phyloP scores from a whole-genome alignment of 2,329 filamentous ascomycete species.

The Dactylonectria macrodidyma region DNA sequence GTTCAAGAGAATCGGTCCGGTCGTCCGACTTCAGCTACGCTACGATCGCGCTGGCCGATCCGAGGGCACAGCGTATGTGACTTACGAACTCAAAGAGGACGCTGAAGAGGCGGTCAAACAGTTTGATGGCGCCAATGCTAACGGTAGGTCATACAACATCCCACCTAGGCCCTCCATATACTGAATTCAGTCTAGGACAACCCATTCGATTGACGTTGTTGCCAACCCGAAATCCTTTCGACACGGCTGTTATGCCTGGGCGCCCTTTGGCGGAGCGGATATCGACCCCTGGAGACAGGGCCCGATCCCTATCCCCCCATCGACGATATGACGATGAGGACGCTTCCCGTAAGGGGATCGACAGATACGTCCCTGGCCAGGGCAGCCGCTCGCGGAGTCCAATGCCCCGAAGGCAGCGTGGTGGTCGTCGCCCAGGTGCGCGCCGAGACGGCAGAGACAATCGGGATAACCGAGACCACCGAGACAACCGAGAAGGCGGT shows the following conservation, averaged over 20 bases:
- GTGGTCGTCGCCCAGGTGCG: conserved; percentile 65
- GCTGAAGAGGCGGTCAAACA: conserved; percentile 82
- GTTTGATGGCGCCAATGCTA: conserved; percentile 92
- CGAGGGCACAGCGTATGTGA: conserved; percentile 87
- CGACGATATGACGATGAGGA: conserved; percentile 67
- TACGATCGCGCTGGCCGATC: conserved; percentile 94
- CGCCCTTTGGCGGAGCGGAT: conserved; percentile 74
- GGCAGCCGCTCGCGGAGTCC: conserved; percentile 72
- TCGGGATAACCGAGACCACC: conserved; percentile 48
- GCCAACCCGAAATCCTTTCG: conserved; percentile 71
- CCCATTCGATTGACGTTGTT: conserved; percentile 83
- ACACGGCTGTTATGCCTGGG: conserved; percentile 68
- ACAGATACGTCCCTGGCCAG: conserved; percentile 82
- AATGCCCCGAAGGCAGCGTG: conserved; percentile 63
- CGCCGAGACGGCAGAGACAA: conserved; percentile 59
- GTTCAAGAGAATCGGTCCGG: conserved; percentile 82
- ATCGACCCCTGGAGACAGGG: conserved; percentile 68
- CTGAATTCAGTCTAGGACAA: conserved; percentile 68
- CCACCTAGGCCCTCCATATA: background rate
- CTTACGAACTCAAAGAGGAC: conserved; percentile 80
- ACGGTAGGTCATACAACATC: conserved; percentile 65
- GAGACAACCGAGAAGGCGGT: conserved; percentile 43
- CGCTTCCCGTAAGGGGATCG: conserved; percentile 77
- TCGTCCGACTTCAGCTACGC: conserved; percentile 77
- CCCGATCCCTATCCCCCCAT: conserved; percentile 73